phyloP scores from a whole-genome alignment of 805 yeast species.

The Pichia cabralensis region DNA sequence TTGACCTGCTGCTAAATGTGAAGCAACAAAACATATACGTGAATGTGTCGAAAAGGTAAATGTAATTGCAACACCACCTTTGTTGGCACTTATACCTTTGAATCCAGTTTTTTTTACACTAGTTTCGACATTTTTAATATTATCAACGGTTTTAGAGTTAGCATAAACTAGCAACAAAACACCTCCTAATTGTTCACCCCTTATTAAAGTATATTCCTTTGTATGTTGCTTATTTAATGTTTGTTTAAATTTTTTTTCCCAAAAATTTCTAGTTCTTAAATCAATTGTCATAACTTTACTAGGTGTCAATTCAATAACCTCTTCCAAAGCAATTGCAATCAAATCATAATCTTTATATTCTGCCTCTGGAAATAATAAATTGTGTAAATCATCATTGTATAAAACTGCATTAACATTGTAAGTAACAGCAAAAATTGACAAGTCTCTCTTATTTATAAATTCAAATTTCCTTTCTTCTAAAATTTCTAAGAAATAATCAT shows the following conservation, averaged over 20 bases:
- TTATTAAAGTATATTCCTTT: constrained; percentile 36
- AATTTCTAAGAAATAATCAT: constrained; percentile 38
- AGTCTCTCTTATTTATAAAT: constrained; percentile 31
- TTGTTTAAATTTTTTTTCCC: constrained; percentile 55
- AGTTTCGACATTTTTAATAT: constrained; percentile 55
- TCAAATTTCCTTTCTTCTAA: constrained; percentile 30
- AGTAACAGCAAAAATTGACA: constrained; percentile 38
- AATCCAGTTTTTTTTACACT: constrained; percentile 83
- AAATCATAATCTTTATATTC: constrained; percentile 45
- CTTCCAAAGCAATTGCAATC: constrained; percentile 80
- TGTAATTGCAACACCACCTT: constrained; percentile 51
- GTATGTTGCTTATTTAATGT: constrained; percentile 31
- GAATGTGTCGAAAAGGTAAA: constrained; percentile 44
- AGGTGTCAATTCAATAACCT: constrained; percentile 73
- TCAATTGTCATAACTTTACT: constrained; percentile 80
- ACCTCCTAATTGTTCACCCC: constrained; percentile 84
- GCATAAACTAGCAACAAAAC: constrained; percentile 62
- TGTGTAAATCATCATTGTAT: constrained; percentile 31
- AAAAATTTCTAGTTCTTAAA: constrained; percentile 42
- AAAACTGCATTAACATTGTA: constrained; percentile 46
- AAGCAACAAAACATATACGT: constrained; percentile 65
- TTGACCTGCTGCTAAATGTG: constrained; percentile 92
- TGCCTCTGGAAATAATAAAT: constrained; percentile 37
- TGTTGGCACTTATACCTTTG: constrained; percentile 74
- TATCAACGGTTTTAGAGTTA: constrained; percentile 38